A percentile compares a stretch with the other conserved stretches of the same genome.
Conservation (phyloP, 257 asterid genomes). For the Solanum paucissectum region DNA sequence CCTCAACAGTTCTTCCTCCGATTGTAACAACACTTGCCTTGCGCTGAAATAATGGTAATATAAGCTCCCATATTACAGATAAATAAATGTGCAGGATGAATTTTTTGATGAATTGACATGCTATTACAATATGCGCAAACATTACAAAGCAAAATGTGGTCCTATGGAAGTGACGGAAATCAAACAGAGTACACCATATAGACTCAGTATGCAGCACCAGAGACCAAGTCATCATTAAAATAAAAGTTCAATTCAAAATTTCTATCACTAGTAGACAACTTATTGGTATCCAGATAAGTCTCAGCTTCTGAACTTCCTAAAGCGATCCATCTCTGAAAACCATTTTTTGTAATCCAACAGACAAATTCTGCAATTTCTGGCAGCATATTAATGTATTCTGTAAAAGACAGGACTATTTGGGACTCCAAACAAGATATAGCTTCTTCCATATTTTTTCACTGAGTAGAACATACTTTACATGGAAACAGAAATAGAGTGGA, state of each 20-base stretch:
- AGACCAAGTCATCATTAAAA: not conserved
- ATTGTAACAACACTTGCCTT: constrained; percentile 61
- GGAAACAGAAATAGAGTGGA: not conserved
- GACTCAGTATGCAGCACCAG: not conserved
- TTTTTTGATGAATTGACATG: not conserved
- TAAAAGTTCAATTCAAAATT: not conserved
- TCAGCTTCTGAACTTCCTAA: not conserved
- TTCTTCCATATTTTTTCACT: not conserved
- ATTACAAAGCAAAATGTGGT: not conserved
- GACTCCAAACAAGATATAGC: not conserved
- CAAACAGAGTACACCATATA: not conserved
- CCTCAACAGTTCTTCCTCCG: constrained; percentile 77
- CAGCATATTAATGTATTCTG: not conserved
- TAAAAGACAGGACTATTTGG: not conserved
- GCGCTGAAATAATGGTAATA: constrained; percentile 24
- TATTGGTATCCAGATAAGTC: not conserved
- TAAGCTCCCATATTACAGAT: not conserved
- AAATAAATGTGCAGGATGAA: not conserved
- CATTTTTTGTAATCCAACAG: not conserved
- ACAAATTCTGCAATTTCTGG: not conserved
- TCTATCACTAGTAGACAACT: not conserved
- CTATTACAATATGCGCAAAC: not conserved
- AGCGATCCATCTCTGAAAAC: not conserved
- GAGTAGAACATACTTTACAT: not conserved
- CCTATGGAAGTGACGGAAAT: not conserved